These are phyloP conservation scores for Venturia pyrina DNA, from an alignment of 2,329 filamentous ascomycete species.

Conservation along the genomic window DNA sequence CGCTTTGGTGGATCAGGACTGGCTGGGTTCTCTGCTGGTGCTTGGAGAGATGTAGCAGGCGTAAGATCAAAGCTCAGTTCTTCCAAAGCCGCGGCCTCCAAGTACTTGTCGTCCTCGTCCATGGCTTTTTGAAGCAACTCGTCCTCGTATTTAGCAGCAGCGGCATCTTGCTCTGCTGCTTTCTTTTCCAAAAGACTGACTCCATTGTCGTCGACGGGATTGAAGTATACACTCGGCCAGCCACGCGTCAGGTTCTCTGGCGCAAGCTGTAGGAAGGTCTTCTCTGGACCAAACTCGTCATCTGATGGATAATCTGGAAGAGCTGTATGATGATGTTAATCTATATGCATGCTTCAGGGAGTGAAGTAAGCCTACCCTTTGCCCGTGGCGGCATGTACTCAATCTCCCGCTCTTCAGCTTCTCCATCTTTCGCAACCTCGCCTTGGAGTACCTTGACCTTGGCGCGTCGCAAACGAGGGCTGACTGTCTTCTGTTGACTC, in stretches of 20 bases:
- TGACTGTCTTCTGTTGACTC: constrained; percentile 40
- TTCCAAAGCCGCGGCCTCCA: constrained; percentile 4
- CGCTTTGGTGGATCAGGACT: neutral
- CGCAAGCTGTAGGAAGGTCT: constrained; percentile 13
- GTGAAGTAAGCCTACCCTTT: constrained; percentile 31
- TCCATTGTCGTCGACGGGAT: constrained; percentile 9
- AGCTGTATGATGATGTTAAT: constrained; percentile 13
- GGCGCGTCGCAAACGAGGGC: constrained; percentile 41
- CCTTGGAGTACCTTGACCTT: constrained; percentile 54
- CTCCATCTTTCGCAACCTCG: constrained; percentile 39
- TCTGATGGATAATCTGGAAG: constrained; percentile 21
- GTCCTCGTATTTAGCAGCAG: neutral
- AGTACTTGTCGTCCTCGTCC: constrained; percentile 2
- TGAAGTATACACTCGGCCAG: constrained; percentile 10
- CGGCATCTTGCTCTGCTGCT: neutral
- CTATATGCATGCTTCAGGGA: neutral
- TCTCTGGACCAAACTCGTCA: constrained; percentile 18
- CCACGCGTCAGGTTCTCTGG: constrained; percentile 13
- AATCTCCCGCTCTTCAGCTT: constrained; percentile 59
- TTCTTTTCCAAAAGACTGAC: neutral
- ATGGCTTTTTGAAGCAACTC: neutral
- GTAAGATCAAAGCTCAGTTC: neutral
- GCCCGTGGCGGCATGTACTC: constrained; percentile 81
- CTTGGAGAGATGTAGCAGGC: neutral
- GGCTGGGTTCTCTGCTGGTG: neutral